These are phyloP conservation scores for Cyclocybe aegerita DNA, from an alignment of 768 basidiomycete species.

Conservation along the genomic window DNA sequence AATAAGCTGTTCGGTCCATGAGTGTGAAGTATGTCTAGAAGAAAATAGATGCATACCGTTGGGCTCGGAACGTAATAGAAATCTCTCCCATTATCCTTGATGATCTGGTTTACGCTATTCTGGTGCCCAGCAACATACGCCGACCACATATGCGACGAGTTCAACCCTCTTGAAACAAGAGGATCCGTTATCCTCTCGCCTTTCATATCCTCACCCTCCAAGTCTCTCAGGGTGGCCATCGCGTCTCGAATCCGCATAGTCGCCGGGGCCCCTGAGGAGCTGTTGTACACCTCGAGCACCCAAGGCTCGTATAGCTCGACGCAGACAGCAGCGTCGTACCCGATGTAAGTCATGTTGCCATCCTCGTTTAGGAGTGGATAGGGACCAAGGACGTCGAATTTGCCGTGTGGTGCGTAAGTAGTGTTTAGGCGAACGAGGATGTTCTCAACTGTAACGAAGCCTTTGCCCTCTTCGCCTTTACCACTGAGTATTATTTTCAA, in stretches of 20 bases:
- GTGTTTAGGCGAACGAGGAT: slow-evolving; percentile 36
- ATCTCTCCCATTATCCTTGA: slow-evolving; percentile 41
- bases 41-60: slow-evolving; percentile 25
- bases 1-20: slow-evolving; percentile 23
- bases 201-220: slow-evolving; percentile 19
- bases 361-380: slow-evolving; percentile 17
- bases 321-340: slow-evolving; percentile 39
- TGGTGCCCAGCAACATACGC: slow-evolving; percentile 31
- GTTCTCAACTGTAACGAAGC: slow-evolving; percentile 33
- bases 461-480: slow-evolving; percentile 28
- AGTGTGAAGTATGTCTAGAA: not conserved
- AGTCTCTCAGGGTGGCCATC: slow-evolving; percentile 21
- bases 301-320: slow-evolving; percentile 40
- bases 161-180: slow-evolving; percentile 21
- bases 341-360: slow-evolving; percentile 31
- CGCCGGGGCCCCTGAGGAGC: slow-evolving; percentile 28
- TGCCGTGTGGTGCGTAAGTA: slow-evolving; percentile 29
- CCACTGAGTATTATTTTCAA: not conserved
- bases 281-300: slow-evolving; percentile 37
- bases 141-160: slow-evolving; percentile 24
- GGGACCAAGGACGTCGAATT: slow-evolving; percentile 22
- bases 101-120: slow-evolving; percentile 36
- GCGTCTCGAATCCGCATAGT: slow-evolving; percentile 31
- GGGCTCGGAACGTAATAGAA: slow-evolving; percentile 39
- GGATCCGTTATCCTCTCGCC: slow-evolving; percentile 18